Evolutionary conservation across 2,329 filamentous ascomycete genomes (phyloP).

Genomic region (Epichloe gansuensis): DNA sequence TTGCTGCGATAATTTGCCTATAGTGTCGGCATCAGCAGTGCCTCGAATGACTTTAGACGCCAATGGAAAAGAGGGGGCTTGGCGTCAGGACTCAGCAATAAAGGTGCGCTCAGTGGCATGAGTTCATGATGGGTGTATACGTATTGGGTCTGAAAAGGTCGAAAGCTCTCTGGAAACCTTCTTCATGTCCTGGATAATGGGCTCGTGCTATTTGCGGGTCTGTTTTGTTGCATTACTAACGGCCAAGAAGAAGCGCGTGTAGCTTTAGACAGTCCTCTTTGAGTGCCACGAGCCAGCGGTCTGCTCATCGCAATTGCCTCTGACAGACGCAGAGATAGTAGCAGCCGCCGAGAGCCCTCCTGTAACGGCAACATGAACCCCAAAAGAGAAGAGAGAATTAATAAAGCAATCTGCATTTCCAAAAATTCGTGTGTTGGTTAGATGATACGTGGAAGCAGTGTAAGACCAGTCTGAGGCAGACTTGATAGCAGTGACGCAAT

Average conservation of each 20-base stretch:
- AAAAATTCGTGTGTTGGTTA: constrained; percentile 25
- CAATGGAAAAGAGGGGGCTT: too few relatives aligned
- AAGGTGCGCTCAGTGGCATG: too few relatives aligned
- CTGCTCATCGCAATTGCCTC: constrained; percentile 26
- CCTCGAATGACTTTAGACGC: constrained; percentile 23
- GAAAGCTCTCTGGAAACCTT: constrained; percentile 31
- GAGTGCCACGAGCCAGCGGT: constrained; percentile 29
- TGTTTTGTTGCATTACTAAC: constrained; percentile 21
- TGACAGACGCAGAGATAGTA: constrained; percentile 27
- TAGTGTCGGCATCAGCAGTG: constrained; percentile 16
- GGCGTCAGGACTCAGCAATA: too few relatives aligned
- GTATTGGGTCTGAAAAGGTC: constrained; percentile 26
- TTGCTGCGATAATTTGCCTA: constrained; percentile 16
- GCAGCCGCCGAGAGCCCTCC: constrained; percentile 32
- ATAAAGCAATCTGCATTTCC: constrained; percentile 39
- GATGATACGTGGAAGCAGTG: constrained; percentile 26
- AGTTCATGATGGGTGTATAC: constrained; percentile 9
- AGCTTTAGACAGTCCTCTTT: constrained; percentile 31
- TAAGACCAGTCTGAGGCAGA: constrained; percentile 37
- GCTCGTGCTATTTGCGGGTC: constrained; percentile 25
- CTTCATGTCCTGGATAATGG: constrained; percentile 28
- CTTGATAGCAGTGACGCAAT: constrained; percentile 28
- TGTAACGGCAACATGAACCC: constrained; percentile 32
- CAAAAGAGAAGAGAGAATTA: constrained; percentile 36
- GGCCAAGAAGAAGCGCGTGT: constrained; percentile 31